These are phyloP conservation scores for Sclerotinia trifoliorum DNA, from an alignment of 2,329 filamentous ascomycete genomes.

Conservation along the genomic window DNA sequence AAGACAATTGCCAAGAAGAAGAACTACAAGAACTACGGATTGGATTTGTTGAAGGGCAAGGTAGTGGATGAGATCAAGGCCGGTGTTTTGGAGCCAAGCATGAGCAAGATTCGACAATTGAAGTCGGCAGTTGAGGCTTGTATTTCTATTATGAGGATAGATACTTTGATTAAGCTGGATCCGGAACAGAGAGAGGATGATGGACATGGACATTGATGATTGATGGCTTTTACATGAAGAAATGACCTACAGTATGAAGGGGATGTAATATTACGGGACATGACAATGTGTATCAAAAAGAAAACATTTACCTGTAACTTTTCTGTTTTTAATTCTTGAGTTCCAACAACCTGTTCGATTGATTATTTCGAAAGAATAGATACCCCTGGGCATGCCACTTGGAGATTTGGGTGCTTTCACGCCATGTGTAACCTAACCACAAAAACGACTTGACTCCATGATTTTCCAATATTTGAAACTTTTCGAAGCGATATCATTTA, in stretches of 20 bases:
- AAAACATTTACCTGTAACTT: conserved; percentile 21
- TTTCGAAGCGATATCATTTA: conserved; percentile 22
- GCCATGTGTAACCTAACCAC: background rate
- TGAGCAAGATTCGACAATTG: conserved; percentile 97
- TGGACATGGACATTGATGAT: conserved; percentile 74
- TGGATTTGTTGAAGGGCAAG: conserved; percentile 85
- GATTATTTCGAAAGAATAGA: background rate
- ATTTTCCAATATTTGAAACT: conserved; percentile 9
- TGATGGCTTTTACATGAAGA: conserved; percentile 23
- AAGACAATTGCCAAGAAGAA: conserved; percentile 90
- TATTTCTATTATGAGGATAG: conserved; percentile 98
- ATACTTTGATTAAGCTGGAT: conserved; percentile 97
- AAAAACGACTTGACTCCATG: background rate
- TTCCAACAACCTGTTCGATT: background rate
- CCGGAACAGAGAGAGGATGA: conserved; percentile 82
- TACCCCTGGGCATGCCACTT: background rate
- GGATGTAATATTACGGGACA: conserved; percentile 23
- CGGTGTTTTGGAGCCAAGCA: conserved; percentile 91
- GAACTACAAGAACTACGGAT: conserved; percentile 97
- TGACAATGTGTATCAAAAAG: conserved; percentile 18
- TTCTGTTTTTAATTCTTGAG: background rate
- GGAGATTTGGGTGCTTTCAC: background rate
- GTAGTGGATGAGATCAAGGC: conserved; percentile 92
- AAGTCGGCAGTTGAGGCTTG: conserved; percentile 99
- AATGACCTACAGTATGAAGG: conserved; percentile 21